Percentiles rank a stretch among this genome's conserved stretches.
phyloP scores from a whole-genome alignment of 331 rosid genomes.

The Telfairia occidentalis region DNA sequence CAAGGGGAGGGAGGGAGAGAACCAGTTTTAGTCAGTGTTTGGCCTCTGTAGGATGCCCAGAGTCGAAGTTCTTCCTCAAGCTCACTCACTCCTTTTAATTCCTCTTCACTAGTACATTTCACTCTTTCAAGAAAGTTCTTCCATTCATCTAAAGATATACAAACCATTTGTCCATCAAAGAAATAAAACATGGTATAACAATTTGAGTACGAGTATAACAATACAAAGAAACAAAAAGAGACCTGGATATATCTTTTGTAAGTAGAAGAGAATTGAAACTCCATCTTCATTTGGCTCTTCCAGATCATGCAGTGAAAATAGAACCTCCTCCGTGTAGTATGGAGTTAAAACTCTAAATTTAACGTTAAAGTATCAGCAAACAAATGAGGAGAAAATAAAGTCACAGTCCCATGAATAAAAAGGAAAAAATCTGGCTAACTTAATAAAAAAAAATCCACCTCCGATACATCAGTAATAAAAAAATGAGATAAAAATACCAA shows the following conservation, averaged over 20 bases:
- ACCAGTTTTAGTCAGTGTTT: conserved; percentile 96
- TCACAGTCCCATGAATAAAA: background rate
- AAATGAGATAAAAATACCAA: background rate
- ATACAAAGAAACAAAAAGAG: background rate
- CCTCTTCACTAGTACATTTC: conserved; percentile 41
- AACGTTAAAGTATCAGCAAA: background rate
- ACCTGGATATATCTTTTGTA: conserved; percentile 96
- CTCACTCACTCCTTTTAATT: conserved; percentile 55
- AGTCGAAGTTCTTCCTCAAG: conserved; percentile 83
- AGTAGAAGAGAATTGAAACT: conserved; percentile 84
- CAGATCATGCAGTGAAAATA: conserved; percentile 59
- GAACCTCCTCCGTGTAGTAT: conserved; percentile 88
- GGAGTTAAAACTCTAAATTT: conserved; percentile 78
- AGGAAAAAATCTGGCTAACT: background rate
- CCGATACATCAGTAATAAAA: background rate
- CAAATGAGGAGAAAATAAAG: conserved; percentile 10
- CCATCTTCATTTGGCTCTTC: conserved; percentile 84
- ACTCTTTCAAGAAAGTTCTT: conserved; percentile 73
- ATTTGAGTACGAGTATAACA: background rate
- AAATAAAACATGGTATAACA: background rate
- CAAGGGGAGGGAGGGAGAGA: background rate
- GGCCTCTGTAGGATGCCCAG: conserved; percentile 99
- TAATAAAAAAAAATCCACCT: background rate
- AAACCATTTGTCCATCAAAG: background rate
- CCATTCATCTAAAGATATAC: conserved; percentile 74